Evolutionary conservation across 2,329 filamentous ascomycete species (phyloP).

Genomic region (Aspergillus candidus): DNA sequence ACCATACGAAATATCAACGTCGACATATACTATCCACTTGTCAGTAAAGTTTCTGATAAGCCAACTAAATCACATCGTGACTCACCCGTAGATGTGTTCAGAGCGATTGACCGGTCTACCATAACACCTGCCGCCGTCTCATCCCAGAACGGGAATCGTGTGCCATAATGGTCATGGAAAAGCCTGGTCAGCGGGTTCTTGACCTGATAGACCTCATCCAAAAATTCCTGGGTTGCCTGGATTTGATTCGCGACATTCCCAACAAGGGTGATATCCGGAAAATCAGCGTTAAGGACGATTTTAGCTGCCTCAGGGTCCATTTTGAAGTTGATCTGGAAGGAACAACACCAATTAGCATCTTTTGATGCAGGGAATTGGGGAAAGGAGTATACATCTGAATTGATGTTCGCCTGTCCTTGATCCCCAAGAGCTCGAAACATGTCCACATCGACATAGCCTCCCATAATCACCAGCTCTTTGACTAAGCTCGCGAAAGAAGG

Average conservation of each 20-base stretch:
- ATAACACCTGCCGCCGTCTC: conserved; percentile 40
- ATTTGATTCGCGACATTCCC: conserved; percentile 46
- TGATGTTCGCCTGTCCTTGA: conserved; percentile 21
- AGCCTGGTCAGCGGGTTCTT: conserved; percentile 35
- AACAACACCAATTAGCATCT: conserved; percentile 20
- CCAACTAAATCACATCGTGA: not conserved
- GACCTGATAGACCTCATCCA: conserved; percentile 34
- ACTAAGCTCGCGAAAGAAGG: conserved; percentile 42
- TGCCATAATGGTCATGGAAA: conserved; percentile 35
- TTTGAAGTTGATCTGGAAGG: conserved; percentile 42
- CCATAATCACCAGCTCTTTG: conserved; percentile 47
- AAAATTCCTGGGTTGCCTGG: conserved; percentile 34
- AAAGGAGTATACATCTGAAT: conserved; percentile 19
- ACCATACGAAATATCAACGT: conserved; percentile 39
- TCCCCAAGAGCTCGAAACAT: conserved; percentile 28
- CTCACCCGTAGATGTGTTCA: conserved; percentile 32
- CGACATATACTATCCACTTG: conserved; percentile 31
- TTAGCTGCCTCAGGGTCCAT: conserved; percentile 48
- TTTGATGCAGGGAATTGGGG: not conserved
- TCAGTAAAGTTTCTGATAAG: not conserved
- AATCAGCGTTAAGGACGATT: conserved; percentile 45
- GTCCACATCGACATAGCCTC: conserved; percentile 44
- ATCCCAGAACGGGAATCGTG: conserved; percentile 42
- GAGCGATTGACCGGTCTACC: conserved; percentile 34
- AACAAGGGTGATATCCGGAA: conserved; percentile 42